Base-by-base conservation (phyloP, 257 asterid species). In the Ligustrum vulgare region DNA sequence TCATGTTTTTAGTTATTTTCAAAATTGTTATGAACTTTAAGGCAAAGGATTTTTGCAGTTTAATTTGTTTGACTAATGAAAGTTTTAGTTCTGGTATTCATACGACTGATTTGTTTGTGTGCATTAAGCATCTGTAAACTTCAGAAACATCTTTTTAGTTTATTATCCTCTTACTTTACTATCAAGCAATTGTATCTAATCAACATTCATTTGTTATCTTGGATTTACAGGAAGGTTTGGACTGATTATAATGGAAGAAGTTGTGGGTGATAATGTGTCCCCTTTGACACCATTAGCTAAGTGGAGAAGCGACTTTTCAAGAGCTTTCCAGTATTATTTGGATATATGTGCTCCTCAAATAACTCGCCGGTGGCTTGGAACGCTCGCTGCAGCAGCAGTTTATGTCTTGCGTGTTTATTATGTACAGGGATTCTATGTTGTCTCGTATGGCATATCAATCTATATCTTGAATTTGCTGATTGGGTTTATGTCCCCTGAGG, bases 381-480 rank as follows among this genome's bases (percentile, higher is more conserved):
- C 95, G 4, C 75, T 86, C 41, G 89, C 84, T 63, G 89, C 87
- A 23, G 89, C 92, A 51, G 82, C 87, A 63, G 72, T 86, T 32
- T 89, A 89, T 63, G 74, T 82, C 62, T 79, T 87, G 76, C 89
- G 89, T 32, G 89, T 79, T 79, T 83, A 84, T 80, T 83, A 71
- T 66, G 80, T 81, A 33, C 83, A 67, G 33, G 92, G 95, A 32
- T 89, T 84, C 77, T 88, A 82, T 67, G 83, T 87, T 20, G 80
- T 89, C 78, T 88, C 93, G 5, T 88, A 88, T 47, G 91, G 89
- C 37, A 73, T 88, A 33, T 86, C 81, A 80, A 88, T 87, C 80
- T 84, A 87, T 67, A 82, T 89, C 84, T 71, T 87, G 87, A 87
- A 89, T 78, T 79, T 89, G 84, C 74, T 89, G 89, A 89, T 83